Base-by-base conservation (phyloP, 164 flowering plant genomes). In the Piper longum region DNA sequence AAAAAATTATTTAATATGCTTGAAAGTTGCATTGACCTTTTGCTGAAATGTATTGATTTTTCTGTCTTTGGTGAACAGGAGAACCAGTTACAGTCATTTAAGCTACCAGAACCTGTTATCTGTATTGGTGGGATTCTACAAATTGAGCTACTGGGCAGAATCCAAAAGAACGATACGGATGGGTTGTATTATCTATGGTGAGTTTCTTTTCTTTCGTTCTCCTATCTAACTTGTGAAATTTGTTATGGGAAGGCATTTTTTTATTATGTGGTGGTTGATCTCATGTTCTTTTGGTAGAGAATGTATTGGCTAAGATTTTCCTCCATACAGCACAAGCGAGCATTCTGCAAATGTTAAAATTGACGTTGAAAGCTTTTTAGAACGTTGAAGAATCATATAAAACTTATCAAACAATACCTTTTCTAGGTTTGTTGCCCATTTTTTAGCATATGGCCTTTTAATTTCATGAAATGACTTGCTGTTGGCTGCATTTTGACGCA, bases 111-210 rank as follows among this genome's bases (percentile, higher is more conserved):
- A 65, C 90, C 95, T 64, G 85, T 79, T 56, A 78, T 87, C 39
- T 91, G 95, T 68, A 72, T 84, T 62, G 95, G 95, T 66, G 95
- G 98, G 44, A 65, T 73, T 66, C 62, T 91, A 77, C 85, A 76
- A 75, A 67, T 91, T 71, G 92, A 91, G 75, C 73, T 88, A 52
- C 61, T 83, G 65, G 96, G 93, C 16, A 76, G 89, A 72, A 80
- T 83, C 63, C 96, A 89, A 75, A 81, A 66, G 67, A 84, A 87
- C 62, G 85, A 82, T 63, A 75, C 80, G 76, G 95, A 92, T 76
- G 81, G 70, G 43, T 70, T 80, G 18, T 89, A 54, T 67, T 89
- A 92, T 51, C 77, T 86, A 76, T 88, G 96, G 96, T 84, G 7
- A 64, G 90, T 77, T 13, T 26, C 57, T 55, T 40, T 4, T 19